Evolutionary conservation across 192 early-diverging fungal genomes (phyloP).

Genomic region (Podila verticillata): DNA sequence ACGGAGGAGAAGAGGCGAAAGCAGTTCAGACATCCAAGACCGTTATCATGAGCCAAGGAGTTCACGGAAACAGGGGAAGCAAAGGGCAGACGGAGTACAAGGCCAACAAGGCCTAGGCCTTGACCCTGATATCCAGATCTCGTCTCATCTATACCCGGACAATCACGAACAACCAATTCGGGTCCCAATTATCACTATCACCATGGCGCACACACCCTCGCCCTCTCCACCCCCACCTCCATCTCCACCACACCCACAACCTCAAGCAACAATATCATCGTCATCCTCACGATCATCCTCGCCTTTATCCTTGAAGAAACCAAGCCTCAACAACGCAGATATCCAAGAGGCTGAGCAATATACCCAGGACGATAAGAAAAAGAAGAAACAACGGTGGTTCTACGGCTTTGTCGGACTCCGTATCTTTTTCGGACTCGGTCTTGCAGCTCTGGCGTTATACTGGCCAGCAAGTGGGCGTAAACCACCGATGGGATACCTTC

Average conservation of each 20-base stretch:
- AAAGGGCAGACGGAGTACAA: no score
- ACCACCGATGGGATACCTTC: constrained; percentile 9
- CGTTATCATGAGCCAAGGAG: not conserved
- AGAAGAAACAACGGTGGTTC: not conserved
- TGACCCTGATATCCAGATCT: no score
- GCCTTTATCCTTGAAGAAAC: not conserved
- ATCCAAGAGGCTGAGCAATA: not conserved
- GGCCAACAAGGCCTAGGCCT: no score
- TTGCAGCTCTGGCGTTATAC: constrained; percentile 27
- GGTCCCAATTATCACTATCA: constrained; percentile 4
- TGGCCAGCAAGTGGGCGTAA: constrained; percentile 29
- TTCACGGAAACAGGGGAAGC: no score
- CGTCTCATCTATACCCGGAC: not conserved
- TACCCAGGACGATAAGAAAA: constrained; percentile 7
- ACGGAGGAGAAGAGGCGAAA: not conserved
- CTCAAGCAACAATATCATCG: not conserved
- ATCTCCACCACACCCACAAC: no score
- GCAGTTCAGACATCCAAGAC: not conserved
- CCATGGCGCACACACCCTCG: not conserved
- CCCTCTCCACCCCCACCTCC: not conserved
- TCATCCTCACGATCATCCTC: not conserved
- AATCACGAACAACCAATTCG: not conserved
- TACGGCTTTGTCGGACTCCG: constrained; percentile 11
- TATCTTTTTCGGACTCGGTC: constrained; percentile 11
- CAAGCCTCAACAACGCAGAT: not conserved